Evolutionary conservation across 257 asterid species (phyloP), one percentile per base, ranked within the genome.

Genomic region (Thymus mandschuricus): DNA sequence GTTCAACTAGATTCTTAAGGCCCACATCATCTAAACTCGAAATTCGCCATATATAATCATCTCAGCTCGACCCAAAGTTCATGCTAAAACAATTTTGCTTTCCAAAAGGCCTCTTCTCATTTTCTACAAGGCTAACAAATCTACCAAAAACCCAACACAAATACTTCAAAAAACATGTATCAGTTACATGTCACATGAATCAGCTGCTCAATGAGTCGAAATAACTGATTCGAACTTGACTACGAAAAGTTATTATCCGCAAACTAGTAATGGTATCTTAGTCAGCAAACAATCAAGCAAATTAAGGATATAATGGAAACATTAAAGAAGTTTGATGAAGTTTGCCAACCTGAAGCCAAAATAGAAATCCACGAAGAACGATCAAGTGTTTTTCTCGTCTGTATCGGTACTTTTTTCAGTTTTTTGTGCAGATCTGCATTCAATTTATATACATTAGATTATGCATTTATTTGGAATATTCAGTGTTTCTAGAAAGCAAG

Each of bases 321-420:
- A 21, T 21, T 21, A 21, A 21, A 21, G 21, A 21, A 21, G 21
- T 21, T 21, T 21, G 21, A 21, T 21, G 21, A 21, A 21, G 33
- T 60, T 13, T 48, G 60, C 68, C 10, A 69, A 70, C 75, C 68
- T 59, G 40, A 59, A 70, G 60, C 35, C 49, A 59, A 69, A 80
- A 84, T 75, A 84, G 63, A 64, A 86, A 84, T 4, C 92, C 92
- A 34, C 92, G 89, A 44, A 82, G 60, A 71, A 86, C 55, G 68
- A 61, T 64, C 80, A 82, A 75, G 49, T 69, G 34, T 65, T 73
- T 78, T 61, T 68, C 63, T 28, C 40, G 33, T n/a, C 51, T 44
- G 15, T 31, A 60, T 43, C 61, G 49, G 68, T 13, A 41, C 49
- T 40, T 60, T 21, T 50, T 5, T 31, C 10, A 86, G 70, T 69